Base-by-base conservation (phyloP, 306 rosid species). In the Dryas drummondii region DNA sequence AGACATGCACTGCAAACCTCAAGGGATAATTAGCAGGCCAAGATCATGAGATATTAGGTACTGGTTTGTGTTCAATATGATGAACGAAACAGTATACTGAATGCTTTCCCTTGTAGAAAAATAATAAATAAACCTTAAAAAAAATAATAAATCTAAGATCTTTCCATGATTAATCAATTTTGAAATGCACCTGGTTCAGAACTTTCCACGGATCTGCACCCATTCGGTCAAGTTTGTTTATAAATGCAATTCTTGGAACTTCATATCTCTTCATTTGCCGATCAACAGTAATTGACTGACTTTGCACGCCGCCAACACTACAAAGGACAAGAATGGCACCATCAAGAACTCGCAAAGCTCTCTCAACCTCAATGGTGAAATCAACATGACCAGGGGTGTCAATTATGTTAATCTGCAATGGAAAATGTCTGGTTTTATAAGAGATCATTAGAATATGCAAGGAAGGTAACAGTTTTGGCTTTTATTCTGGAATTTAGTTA, bases 151-250 rank as follows among this genome's bases (percentile, higher is more conserved):
- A 46, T 40, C 17, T 1, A 11, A 58, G n/a, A 70, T 81, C 51
- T 71, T 67, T 80, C 71, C 44, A 42, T 27, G 40, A 45, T 27
- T 27, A 10, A 13, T 45, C 44, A 47, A 77, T 72, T 72, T 79
- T 58, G 58, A 70, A 65, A 56, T 2, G 26, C 48, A 92, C 99
- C 99, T 94, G 99, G 80, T 90, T 90, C 82, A 94, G 82, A 65
- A 94, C 99, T 86, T 92, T 94, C 96, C 96, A 94, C 4, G 99
- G 99, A 85, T 94, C 99, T 41, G 99, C 99, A 84, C 99, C 99
- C 99, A 94, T 94, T 75, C 99, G 86, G 72, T 94, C 99, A 55
- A 94, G 97, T 81, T 94, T 94, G 82, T 94, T 94, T 57, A 94
- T 92, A 80, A 94, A 94, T 74, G 99, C 99, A 83, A 94, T 71